Evolutionary conservation across 257 asterid species (phyloP).

Genomic region (Orobanche coerulescens): DNA sequence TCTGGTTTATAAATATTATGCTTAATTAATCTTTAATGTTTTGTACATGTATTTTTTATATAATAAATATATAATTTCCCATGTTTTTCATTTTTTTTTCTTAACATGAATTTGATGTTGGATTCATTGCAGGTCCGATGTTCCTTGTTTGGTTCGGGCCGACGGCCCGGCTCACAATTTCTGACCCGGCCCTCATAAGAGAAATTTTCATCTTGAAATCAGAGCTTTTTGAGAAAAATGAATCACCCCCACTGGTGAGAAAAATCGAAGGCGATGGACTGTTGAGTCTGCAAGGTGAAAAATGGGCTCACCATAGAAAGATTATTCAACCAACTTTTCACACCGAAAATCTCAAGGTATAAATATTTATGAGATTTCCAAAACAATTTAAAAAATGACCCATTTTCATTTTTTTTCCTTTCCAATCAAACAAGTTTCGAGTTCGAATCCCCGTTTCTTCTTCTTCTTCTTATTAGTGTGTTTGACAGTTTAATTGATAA

Average conservation of each 20-base stretch:
- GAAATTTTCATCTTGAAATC: slow-evolving; percentile 65
- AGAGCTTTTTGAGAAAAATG: slow-evolving; percentile 72
- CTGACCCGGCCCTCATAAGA: slow-evolving; percentile 64
- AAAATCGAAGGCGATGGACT: slow-evolving; percentile 89
- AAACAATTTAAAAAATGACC: background rate
- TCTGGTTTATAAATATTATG: slow-evolving; percentile 29
- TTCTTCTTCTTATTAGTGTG: too few relatives aligned
- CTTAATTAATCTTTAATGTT: slow-evolving; percentile 15
- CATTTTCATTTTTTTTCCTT: too few relatives aligned
- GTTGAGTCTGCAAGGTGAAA: slow-evolving; percentile 68
- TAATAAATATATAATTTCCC: background rate
- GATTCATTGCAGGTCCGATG: slow-evolving; percentile 44
- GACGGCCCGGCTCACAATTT: slow-evolving; percentile 58
- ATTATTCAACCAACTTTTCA: slow-evolving; percentile 73
- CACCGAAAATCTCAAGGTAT: slow-evolving; percentile 77
- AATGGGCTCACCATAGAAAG: slow-evolving; percentile 94
- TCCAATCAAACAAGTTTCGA: too few relatives aligned
- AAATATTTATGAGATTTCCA: background rate
- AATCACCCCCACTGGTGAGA: slow-evolving; percentile 62
- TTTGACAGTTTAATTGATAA: too few relatives aligned
- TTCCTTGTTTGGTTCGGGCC: slow-evolving; percentile 91
- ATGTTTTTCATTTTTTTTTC: background rate
- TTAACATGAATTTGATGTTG: too few relatives aligned
- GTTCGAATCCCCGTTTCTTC: too few relatives aligned
- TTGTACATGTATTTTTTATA: slow-evolving; percentile 23